Evolutionary conservation across 192 early-diverging fungal genomes (phyloP).

Genomic region (Dispira simplex): DNA sequence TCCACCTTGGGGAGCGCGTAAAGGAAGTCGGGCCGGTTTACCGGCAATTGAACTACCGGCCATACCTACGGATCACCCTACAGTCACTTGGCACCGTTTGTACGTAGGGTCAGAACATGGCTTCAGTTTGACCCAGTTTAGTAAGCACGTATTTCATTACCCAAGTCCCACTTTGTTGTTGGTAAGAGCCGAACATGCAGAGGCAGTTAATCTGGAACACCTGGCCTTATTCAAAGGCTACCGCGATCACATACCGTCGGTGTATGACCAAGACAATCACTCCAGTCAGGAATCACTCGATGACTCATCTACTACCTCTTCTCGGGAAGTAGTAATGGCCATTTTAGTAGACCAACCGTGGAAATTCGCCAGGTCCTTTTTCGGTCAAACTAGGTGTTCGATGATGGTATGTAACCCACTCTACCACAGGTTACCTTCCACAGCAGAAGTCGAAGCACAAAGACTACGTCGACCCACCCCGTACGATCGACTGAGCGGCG

Average conservation of each 20-base stretch:
- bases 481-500: neutral
- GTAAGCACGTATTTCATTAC: neutral
- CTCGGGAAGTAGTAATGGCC: slow-evolving; percentile 2
- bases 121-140: slow-evolving; percentile 7
- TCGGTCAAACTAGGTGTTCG: neutral
- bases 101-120: slow-evolving; percentile 10
- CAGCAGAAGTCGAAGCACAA: neutral
- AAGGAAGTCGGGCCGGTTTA: neutral
- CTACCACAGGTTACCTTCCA: slow-evolving; percentile 1
- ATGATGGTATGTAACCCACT: neutral
- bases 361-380: slow-evolving; percentile 1
- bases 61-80: neutral
- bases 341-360: slow-evolving; percentile 8
- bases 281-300: too few relatives aligned
- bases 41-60: too few relatives aligned
- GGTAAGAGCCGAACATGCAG: neutral
- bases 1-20: neutral
- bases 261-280: too few relatives aligned
- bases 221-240: neutral
- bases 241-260: neutral
- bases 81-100: neutral
- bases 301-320: neutral
- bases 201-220: neutral
- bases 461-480: neutral
- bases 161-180: neutral